Evolutionary conservation across 768 basidiomycete genomes (phyloP), one percentile per base, ranked within the genome.

Genomic region (Rhizopogon vulgaris): DNA sequence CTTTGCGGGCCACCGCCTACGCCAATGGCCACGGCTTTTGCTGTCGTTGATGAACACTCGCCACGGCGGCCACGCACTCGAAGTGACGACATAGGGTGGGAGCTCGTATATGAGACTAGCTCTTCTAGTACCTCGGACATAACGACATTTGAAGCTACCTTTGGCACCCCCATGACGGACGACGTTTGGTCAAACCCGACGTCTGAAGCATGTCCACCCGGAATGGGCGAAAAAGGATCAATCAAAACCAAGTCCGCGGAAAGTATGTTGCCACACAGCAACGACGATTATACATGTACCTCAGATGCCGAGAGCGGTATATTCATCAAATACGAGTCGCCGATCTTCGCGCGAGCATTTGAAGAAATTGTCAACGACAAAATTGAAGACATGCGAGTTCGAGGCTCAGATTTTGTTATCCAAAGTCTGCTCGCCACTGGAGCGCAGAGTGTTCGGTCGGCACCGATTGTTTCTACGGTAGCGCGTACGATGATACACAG

Each of bases 1-100:
- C 56, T 38, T 34, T 54, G 25, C 17, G 55, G 53, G 14, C 60
- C 66, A 30, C 63, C 62, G 8, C 55, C 59, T 11, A 66, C 60
- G 14, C 61, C 64, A 36, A 50, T 50, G 2, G 47, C 28, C 17
- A 10, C 32, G 3, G 30, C 38, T 9, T 58, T 50, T 10, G 48
- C 55, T 18, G 40, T 47, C 7, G n/a, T 46, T 37, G 34, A 47
- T 14, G 45, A 43, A 40, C 34, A 49, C 11, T 50, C 30, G 28
- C 18, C 38, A 22, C 22, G 22, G 22, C 22, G 3, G 22, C 22
- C 22, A 11, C 17, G 24, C 15, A 45, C 24, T 36, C 56, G 10
- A 25, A 22, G 32, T 12, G 41, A 40, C 37, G n/a, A 34, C 15
- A 53, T 54, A 12, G 18, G 12, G 30, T 53, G 55, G 51, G 36